These are phyloP conservation scores for Kodamaea derodonti DNA, from an alignment of 1,139 yeast species.

Conservation along the genomic window DNA sequence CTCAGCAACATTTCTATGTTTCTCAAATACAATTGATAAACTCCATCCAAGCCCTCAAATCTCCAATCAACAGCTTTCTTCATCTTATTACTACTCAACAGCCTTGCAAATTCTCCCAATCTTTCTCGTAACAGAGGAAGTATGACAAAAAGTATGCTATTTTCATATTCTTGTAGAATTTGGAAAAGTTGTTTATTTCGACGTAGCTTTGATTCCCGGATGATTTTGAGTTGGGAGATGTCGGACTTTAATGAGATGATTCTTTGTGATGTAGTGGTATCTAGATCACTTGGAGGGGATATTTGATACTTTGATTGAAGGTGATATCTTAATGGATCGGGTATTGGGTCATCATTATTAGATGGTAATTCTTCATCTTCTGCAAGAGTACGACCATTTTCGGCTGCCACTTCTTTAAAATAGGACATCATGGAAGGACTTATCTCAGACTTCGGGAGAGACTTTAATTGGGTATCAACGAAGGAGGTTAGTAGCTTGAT, in stretches of 20 bases:
- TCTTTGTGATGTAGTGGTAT: not conserved
- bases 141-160: conserved; percentile 22
- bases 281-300: not conserved
- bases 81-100: conserved; percentile 1
- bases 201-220: conserved; percentile 16
- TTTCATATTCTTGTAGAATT: conserved; percentile 27
- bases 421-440: conserved; percentile 1
- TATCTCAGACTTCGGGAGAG: conserved; percentile 17
- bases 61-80: conserved; percentile 16
- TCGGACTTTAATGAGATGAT: not conserved
- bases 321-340: conserved; percentile 1
- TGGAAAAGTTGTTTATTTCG: conserved; percentile 22
- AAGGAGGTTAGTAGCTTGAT: conserved; percentile 20
- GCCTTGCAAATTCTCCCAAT: conserved; percentile 9
- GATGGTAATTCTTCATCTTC: not conserved
- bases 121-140: conserved; percentile 29
- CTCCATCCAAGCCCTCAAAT: conserved; percentile 6
- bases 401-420: conserved; percentile 3
- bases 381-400: not conserved
- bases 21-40: conserved; percentile 10
- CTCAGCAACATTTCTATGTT: conserved; percentile 9
- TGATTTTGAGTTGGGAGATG: conserved; percentile 19
- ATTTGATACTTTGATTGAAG: not conserved
- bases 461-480: conserved; percentile 21
- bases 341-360: not conserved